Evolutionary conservation across 148 eudicot genomes (phyloP).

Genomic region (Rhododendron simsii): DNA sequence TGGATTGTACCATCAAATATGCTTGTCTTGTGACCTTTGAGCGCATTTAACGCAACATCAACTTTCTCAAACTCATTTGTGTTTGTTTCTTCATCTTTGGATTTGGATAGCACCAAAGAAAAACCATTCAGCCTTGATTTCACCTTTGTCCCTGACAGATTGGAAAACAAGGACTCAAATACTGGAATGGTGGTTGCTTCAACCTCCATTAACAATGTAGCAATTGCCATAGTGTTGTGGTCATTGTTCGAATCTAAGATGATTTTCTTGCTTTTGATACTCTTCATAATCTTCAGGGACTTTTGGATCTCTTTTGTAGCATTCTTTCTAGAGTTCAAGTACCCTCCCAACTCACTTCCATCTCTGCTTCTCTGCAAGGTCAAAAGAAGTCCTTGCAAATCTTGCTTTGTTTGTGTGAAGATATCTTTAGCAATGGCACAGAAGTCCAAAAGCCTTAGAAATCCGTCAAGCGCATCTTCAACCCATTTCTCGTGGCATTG

Average conservation of each 20-base stretch:
- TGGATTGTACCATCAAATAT: slow-evolving; percentile 6
- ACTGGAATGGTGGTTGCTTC: slow-evolving; percentile 12
- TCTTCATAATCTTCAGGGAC: slow-evolving; percentile 5
- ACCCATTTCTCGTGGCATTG: slow-evolving; percentile 14
- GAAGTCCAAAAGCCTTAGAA: slow-evolving; percentile 21
- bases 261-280: not conserved
- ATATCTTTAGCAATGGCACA: slow-evolving; percentile 21
- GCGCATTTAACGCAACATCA: slow-evolving; percentile 1
- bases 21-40: slow-evolving; percentile 8
- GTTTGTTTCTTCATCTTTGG: not conserved
- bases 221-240: not conserved
- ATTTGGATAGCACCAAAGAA: not conserved
- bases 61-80: slow-evolving; percentile 15
- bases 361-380: slow-evolving; percentile 15
- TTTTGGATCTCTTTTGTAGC: slow-evolving; percentile 12
- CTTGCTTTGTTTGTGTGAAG: slow-evolving; percentile 19
- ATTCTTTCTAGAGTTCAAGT: slow-evolving; percentile 18
- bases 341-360: slow-evolving; percentile 6
- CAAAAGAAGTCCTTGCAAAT: slow-evolving; percentile 14
- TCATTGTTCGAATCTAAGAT: not conserved
- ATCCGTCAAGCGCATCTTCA: slow-evolving; percentile 25
- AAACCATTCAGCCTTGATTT: not conserved
- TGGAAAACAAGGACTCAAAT: not conserved
- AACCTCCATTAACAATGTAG: slow-evolving; percentile 12
- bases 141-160: not conserved